Base-by-base conservation (phyloP, 108 stramenopile genomes). In the Cyclotella sp. region DNA sequence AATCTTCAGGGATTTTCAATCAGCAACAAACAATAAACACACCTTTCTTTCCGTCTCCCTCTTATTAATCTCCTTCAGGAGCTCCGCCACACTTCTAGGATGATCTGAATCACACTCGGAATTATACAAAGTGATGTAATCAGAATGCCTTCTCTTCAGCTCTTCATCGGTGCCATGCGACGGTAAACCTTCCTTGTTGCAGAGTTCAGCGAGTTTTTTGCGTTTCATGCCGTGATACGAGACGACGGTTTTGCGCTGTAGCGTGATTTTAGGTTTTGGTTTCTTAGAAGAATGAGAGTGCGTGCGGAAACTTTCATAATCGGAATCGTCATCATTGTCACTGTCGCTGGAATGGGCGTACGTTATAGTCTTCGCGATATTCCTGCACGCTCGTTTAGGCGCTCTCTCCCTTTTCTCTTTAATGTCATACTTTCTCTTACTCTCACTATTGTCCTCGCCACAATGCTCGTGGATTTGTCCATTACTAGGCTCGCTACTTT, bases 41-140 rank as follows among this genome's bases (percentile, higher is more conserved):
- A 76, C 76, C 76, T 68, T 68, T 49, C 55, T 68, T n/a, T 41
- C 58, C 13, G 15, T 44, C 69, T 89, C 87, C 19, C 77, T 76
- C 16, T 63, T 53, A 24, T 67, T 62, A 13, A 91, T 53, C n/a
- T 78, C 81, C 1, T 59, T 63, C n/a, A 77, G 18, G 12, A 91
- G 59, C 58, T 88, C 78, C 13, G 19, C 49, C n/a, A 66, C 81
- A 15, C 78, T 77, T 27, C 82, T 27, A 0, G 88, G 90, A 40
- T 80, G 73, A 9, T 72, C 69, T 0, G 85, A 74, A 63, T 89
- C 85, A 46, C 76, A 79, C 63, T 91, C 87, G 0, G 90, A 78
- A 69, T 91, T 91, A 69, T 78, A 84, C 42, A 89, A 61, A 10
- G 52, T 67, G 21, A 85, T 72, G 72, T 73, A 91, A 26, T 82